phyloP scores from a whole-genome alignment of 257 asterid species.

The Anisodus tanguticus region DNA sequence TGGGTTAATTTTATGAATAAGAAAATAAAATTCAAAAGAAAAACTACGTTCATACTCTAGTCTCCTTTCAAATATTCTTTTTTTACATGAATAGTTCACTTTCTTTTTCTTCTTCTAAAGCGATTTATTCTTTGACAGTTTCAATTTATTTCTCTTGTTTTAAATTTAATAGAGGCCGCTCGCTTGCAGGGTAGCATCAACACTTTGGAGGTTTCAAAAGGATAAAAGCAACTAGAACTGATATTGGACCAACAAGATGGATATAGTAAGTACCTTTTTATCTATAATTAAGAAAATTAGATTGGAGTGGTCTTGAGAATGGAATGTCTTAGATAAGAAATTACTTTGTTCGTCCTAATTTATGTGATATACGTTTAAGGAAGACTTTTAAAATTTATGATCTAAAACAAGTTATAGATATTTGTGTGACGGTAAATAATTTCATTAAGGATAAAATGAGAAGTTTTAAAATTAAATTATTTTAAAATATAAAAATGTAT shows the following conservation, averaged over 20 bases:
- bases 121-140: not conserved
- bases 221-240: not conserved
- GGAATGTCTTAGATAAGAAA: too few relatives aligned
- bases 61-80: not conserved
- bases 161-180: not conserved
- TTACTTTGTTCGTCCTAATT: too few relatives aligned
- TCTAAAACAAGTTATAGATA: too few relatives aligned
- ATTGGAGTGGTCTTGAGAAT: too few relatives aligned
- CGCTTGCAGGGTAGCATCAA: not conserved
- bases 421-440: too few relatives aligned
- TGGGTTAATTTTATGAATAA: not conserved
- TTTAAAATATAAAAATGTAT: too few relatives aligned
- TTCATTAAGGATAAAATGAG: too few relatives aligned
- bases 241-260: too few relatives aligned
- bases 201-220: not conserved
- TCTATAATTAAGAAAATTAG: too few relatives aligned
- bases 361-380: too few relatives aligned
- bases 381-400: too few relatives aligned
- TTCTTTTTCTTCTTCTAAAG: not conserved
- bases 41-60: not conserved
- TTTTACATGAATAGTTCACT: not conserved
- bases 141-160: not conserved
- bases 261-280: not conserved
- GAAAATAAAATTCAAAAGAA: slow-evolving; percentile 13
- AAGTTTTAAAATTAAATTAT: too few relatives aligned